Evolutionary conservation across 2,329 filamentous ascomycete species (phyloP).

Genomic region (Aspergillus transmontanensis): DNA sequence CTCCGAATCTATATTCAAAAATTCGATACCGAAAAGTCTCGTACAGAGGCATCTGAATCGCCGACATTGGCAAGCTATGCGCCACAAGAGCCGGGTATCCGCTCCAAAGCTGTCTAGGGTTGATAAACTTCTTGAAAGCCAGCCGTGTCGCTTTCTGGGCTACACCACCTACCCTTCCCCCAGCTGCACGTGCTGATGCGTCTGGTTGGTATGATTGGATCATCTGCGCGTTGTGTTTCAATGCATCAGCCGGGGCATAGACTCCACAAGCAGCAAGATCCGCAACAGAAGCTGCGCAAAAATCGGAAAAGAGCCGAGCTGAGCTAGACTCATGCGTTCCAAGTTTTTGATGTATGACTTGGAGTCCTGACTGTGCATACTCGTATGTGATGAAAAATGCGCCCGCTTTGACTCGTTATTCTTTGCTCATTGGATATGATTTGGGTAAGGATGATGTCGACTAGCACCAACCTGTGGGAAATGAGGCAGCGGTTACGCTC

Average conservation of each 20-base stretch:
- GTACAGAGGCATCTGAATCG: conserved; percentile 1
- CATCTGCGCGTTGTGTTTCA: conserved; percentile 3
- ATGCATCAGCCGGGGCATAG: background rate
- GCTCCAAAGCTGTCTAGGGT: conserved; percentile 1
- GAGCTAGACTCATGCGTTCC: background rate
- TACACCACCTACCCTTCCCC: background rate
- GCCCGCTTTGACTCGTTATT: background rate
- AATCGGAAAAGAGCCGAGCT: background rate
- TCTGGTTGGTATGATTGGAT: background rate
- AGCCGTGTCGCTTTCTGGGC: background rate
- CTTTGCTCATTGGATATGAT: no score
- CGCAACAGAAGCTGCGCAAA: background rate
- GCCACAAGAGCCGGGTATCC: conserved; percentile 1
- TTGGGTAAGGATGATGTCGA: no score
- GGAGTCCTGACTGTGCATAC: background rate
- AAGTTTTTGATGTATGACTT: background rate
- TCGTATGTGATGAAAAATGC: conserved; percentile 2
- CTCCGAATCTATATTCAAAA: background rate
- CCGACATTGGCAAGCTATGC: background rate
- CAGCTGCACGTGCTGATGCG: background rate
- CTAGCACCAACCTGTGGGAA: background rate
- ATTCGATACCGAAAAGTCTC: background rate
- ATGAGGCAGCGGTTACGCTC: background rate
- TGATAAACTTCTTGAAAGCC: background rate
- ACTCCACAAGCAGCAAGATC: conserved; percentile 1